Conservation (phyloP, 2,329 filamentous ascomycete genomes). For the Arthrinium puccinioides region DNA sequence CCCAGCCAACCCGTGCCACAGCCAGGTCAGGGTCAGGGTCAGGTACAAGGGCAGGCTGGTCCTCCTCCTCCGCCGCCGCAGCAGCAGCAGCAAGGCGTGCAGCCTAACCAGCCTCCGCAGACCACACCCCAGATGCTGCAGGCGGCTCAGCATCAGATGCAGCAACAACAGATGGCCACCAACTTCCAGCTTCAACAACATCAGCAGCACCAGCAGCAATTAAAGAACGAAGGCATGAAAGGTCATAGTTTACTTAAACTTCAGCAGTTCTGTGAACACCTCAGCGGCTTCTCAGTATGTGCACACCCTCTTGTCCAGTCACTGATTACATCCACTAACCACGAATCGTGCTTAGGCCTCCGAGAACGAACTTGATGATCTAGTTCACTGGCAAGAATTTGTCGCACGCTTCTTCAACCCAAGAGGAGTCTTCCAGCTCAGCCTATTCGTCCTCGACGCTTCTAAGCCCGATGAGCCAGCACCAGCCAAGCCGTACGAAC, state of each 20-base stretch:
- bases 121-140: slow-evolving; percentile 15
- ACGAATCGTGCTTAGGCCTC: slow-evolving; percentile 35
- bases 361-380: slow-evolving; percentile 55
- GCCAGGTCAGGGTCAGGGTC: slow-evolving; percentile 2
- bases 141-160: slow-evolving; percentile 22
- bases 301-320: too few species aligned
- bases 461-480: slow-evolving; percentile 37
- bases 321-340: slow-evolving; percentile 9
- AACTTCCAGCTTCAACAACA: slow-evolving; percentile 20
- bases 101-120: slow-evolving; percentile 18
- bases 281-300: slow-evolving; percentile 50
- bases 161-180: slow-evolving; percentile 25
- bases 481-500: slow-evolving; percentile 76
- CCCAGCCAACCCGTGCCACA: not conserved
- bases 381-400: slow-evolving; percentile 73
- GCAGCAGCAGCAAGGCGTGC: slow-evolving; percentile 19
- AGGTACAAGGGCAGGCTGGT: slow-evolving; percentile 19
- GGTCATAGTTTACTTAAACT: slow-evolving; percentile 52
- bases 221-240: slow-evolving; percentile 44
- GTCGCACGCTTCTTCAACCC: slow-evolving; percentile 76
- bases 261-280: slow-evolving; percentile 55
- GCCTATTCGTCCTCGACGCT: slow-evolving; percentile 47
- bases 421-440: slow-evolving; percentile 69
- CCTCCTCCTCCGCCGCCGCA: too few species aligned
- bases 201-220: slow-evolving; percentile 31